phyloP scores from a whole-genome alignment of 1,284 basidiomycete genomes.

The Leccinum insolens region DNA sequence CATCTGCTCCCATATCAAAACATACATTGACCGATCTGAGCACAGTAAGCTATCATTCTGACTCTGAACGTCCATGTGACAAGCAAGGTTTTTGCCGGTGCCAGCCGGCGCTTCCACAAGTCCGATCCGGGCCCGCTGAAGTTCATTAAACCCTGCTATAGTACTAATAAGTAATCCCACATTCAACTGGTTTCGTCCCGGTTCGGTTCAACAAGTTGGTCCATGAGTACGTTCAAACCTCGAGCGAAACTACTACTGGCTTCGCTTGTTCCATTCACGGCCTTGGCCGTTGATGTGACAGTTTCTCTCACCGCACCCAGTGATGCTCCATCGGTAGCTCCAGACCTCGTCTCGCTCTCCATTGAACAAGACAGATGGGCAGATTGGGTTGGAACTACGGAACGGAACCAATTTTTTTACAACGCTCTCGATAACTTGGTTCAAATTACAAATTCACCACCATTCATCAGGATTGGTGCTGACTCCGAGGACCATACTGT shows the following conservation, averaged over 20 bases:
- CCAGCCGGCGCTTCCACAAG: too few species aligned
- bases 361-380: constrained; percentile 71
- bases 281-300: constrained; percentile 19
- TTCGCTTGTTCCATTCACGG: neutral
- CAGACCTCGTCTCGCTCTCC: constrained; percentile 62
- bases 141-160: too few species aligned
- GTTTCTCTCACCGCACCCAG: constrained; percentile 27
- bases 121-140: too few species aligned
- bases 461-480: constrained; percentile 64
- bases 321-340: constrained; percentile 37
- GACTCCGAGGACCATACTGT: constrained; percentile 66
- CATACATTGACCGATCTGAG: too few species aligned
- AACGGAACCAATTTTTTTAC: constrained; percentile 56
- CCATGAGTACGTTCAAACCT: too few species aligned
- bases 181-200: too few species aligned
- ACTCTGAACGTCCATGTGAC: too few species aligned
- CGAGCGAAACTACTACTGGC: neutral
- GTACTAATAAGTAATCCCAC: too few species aligned
- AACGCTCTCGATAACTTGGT: constrained; percentile 60
- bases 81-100: too few species aligned
- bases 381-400: constrained; percentile 58
- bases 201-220: neutral
- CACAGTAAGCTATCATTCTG: too few species aligned
- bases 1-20: too few species aligned
- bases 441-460: constrained; percentile 53